Evolutionary conservation across 1,139 yeast species (phyloP), one percentile per base, ranked within the genome.

Genomic region (Suhomyces panamericanus): DNA sequence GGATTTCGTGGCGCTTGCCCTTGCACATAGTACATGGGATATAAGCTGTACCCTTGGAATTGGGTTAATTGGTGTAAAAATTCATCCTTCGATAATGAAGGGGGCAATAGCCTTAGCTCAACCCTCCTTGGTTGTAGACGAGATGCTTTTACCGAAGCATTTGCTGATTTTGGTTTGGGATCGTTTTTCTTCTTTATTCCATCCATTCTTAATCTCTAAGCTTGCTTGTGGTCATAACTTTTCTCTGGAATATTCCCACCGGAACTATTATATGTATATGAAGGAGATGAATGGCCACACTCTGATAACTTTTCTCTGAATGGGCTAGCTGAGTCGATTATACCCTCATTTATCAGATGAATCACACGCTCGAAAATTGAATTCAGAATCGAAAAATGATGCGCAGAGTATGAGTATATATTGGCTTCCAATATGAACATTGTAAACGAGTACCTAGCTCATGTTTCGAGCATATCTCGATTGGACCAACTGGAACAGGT

Each of bases 81-180:
- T 29, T 57, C 64, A 0, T 50, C 51, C 38, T 62, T 60, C 1
- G 53, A 44, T 27, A 72, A 43, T 8, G 47, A 55, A 0, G 78
- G 73, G 1, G 77, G 77, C 28, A 73, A 51, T 17, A 61, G 53
- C 31, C 77, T 58, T 6, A 73, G 49, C 2, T 67, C 69, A 3
- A 70, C 42, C 43, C 66, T n/a, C 5, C 27, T 20, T 12, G 34
- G 12, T 14, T 34, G 22, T 1, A 14, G 36, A 9, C n/a, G 29
- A 34, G 14, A 7, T 7, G 24, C 26, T 15, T 22, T n/a, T 3
- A 27, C 26, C 8, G 27, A 22, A 22, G 29, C 14, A 6, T 34
- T 27, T 4, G 10, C 11, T 9, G 8, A 12, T 24, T 24, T 34
- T 14, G 7, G 36, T 14, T 34, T 34, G 1, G 29, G n/a, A 20